A percentile compares a stretch with the other conserved stretches of the same genome.
These are phyloP conservation scores for Rhodotorula mucilaginosa DNA, from an alignment of 1,284 basidiomycete genomes.

Conservation along the genomic window DNA sequence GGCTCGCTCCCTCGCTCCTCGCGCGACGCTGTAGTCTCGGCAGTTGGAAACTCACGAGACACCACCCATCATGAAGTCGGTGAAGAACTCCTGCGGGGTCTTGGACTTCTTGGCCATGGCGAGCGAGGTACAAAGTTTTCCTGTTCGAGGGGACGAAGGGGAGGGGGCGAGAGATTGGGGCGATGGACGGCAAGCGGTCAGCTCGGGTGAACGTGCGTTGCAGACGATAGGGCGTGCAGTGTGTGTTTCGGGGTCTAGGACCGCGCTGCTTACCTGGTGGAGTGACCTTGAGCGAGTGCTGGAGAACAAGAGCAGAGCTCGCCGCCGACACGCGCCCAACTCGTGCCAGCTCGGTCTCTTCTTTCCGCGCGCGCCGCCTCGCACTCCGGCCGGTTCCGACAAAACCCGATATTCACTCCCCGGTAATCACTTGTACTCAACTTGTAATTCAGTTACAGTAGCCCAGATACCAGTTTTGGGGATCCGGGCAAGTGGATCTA, in stretches of 20 bases:
- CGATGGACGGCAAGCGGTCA: too few relatives aligned
- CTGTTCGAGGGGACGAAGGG: background rate
- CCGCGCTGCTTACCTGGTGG: background rate
- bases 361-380: too few relatives aligned
- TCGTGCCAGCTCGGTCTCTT: background rate
- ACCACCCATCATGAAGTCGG: conserved; percentile 41
- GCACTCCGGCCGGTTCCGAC: too few relatives aligned
- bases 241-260: background rate
- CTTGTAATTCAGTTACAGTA: too few relatives aligned
- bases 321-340: background rate
- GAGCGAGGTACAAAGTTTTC: conserved; percentile 7
- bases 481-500: too few relatives aligned
- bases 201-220: too few relatives aligned
- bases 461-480: too few relatives aligned
- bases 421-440: too few relatives aligned
- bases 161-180: background rate
- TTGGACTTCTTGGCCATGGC: conserved; percentile 35
- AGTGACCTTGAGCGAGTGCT: conserved; percentile 1
- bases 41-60: conserved; percentile 28
- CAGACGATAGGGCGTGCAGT: too few relatives aligned
- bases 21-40: background rate
- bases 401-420: too few relatives aligned
- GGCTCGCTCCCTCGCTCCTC: background rate
- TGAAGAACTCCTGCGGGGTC: conserved; percentile 41
- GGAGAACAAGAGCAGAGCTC: background rate